Base-by-base conservation (phyloP, 257 asterid species). In the Nemophila menziesii region DNA sequence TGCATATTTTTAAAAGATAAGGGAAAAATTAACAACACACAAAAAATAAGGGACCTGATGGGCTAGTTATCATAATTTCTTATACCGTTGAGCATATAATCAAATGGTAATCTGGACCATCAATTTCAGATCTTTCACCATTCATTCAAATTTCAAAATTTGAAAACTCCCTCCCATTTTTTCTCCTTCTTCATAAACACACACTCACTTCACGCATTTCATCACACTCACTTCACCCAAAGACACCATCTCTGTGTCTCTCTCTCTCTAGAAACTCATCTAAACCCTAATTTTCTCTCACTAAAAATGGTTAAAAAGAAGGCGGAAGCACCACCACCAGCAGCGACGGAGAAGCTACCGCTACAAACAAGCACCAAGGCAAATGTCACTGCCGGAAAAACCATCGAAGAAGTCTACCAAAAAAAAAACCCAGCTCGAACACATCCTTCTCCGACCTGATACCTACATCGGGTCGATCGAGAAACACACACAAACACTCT, bases 391-490 rank as follows among this genome's bases (percentile, higher is more conserved):
- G 42, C 17, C 5, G 68, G 38, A 15, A 90, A 85, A 52, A 85
- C 94, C 17, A 85, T 90, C 51, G 98, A 90, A 41, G 86, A 90
- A 64, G 73, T 74, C 33, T 90, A 90, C 75, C 98, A 90, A 73
- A 85, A 90, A 49, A n/a, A 90, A 90, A 33, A 57, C 96, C 3
- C 98, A 90, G 66, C 96, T 90, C 49, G 98, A 90, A 17, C 98
- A 90, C 78, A 90, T 90, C 67, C 93, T 90, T 44, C 86, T 90
- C 55, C 87, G 94, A 0, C 98, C 98, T 0, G 98, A 90, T 49
- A 90, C 98, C 7, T 90, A 90, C 71, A 77, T 90, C 8, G 98
- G 96, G 1, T 90, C 98, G 16, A 71, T 90, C 1, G 96, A 85
- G 45, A 85, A 81, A 22, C 94, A 90, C 79, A 61, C 67, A 1